Conservation (phyloP, 2,329 filamentous ascomycete genomes). For the Alternaria sp. region DNA sequence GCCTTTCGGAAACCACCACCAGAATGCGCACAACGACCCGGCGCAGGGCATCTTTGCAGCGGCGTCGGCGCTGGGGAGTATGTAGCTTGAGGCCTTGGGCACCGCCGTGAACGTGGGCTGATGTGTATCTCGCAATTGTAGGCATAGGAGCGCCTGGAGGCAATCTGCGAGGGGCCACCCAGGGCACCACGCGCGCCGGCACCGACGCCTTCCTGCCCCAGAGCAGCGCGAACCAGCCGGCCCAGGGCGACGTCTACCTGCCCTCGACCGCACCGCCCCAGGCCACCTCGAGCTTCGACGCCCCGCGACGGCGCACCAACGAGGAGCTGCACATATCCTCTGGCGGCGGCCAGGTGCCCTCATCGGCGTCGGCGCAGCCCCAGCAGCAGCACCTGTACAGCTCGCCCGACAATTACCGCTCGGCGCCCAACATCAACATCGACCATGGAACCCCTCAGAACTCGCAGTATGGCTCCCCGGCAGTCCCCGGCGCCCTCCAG, state of each 20-base stretch:
- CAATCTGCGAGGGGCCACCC: constrained; percentile 48
- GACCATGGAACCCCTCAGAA: constrained; percentile 61
- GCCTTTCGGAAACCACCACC: constrained; percentile 49
- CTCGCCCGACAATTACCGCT: constrained; percentile 57
- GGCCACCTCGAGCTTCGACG: constrained; percentile 57
- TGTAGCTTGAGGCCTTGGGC: neutral
- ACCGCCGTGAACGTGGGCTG: constrained; percentile 4
- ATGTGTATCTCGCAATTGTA: constrained; percentile 1
- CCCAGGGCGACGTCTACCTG: constrained; percentile 18
- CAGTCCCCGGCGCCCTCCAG: constrained; percentile 67
- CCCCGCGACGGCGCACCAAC: constrained; percentile 56
- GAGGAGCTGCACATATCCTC: constrained; percentile 64
- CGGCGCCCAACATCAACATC: constrained; percentile 63
- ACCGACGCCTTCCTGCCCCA: constrained; percentile 53
- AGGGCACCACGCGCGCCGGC: constrained; percentile 51
- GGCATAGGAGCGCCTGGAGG: constrained; percentile 54
- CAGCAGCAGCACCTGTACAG: constrained; percentile 52
- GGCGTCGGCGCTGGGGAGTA: constrained; percentile 53
- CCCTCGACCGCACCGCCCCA: constrained; percentile 42
- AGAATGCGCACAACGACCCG: constrained; percentile 42
- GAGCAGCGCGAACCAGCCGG: constrained; percentile 37
- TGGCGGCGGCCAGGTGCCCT: constrained; percentile 48
- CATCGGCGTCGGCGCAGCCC: constrained; percentile 37
- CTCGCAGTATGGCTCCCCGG: constrained; percentile 53
- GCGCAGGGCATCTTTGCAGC: constrained; percentile 55